These are phyloP conservation scores for Chaetomidium leptoderma DNA, from an alignment of 495 filamentous ascomycete genomes.

Conservation along the genomic window DNA sequence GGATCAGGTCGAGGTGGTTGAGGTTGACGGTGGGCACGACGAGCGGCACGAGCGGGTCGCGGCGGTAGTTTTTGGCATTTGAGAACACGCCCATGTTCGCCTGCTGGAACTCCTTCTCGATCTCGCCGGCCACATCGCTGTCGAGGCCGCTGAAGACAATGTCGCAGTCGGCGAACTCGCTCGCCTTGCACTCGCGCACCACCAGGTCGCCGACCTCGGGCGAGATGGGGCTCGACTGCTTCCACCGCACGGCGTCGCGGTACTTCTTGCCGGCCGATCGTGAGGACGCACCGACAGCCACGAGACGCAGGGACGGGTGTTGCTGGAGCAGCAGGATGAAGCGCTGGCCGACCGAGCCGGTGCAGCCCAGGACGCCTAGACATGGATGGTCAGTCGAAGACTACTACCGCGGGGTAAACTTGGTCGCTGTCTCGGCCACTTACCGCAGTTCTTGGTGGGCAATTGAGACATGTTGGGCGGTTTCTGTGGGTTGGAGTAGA, in stretches of 20 bases:
- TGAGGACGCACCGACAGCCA: slow-evolving; percentile 73
- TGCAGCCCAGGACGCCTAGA: slow-evolving; percentile 62
- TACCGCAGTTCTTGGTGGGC: slow-evolving; percentile 52
- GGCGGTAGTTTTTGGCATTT: slow-evolving; percentile 86
- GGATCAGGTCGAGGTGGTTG: slow-evolving; percentile 70
- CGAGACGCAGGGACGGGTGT: slow-evolving; percentile 71
- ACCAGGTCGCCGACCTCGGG: slow-evolving; percentile 61
- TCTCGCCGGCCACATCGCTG: slow-evolving; percentile 74
- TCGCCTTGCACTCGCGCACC: slow-evolving; percentile 69
- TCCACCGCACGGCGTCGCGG: slow-evolving; percentile 78
- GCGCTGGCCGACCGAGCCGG: slow-evolving; percentile 81
- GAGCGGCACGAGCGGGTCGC: slow-evolving; percentile 75
- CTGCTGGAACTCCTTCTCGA: slow-evolving; percentile 76
- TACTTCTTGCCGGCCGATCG: slow-evolving; percentile 79
- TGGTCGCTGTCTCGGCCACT: slow-evolving; percentile 17
- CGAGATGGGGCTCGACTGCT: slow-evolving; percentile 71
- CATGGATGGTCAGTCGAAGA: not conserved
- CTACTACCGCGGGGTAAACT: not conserved
- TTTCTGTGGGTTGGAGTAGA: not conserved
- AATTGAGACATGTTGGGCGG: slow-evolving; percentile 39
- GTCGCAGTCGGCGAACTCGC: slow-evolving; percentile 75
- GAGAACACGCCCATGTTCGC: slow-evolving; percentile 78
- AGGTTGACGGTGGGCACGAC: slow-evolving; percentile 83
- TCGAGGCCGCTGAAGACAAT: slow-evolving; percentile 87
- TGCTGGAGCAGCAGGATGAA: slow-evolving; percentile 78